Evolutionary conservation across 257 asterid species (phyloP), one percentile per base, ranked within the genome.

Genomic region (Vinca minor): DNA sequence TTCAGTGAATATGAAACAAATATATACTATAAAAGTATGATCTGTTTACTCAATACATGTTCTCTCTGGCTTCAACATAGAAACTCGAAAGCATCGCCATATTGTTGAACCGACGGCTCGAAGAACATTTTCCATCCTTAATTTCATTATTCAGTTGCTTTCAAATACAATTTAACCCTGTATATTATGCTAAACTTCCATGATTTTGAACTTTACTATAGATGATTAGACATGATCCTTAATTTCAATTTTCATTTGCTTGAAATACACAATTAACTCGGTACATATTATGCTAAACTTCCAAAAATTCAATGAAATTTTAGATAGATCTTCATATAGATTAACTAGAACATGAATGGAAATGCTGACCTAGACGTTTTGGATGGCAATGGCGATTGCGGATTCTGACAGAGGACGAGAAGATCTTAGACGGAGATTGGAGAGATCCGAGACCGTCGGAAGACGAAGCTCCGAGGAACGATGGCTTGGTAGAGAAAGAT

Each of bases 351-450:
- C 9, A 44, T 8, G 9, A n/a, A n/a, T 42, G 42, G 29, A 10
- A 29, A 20, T 3, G 57, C 73, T 28, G 60, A 88, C 96, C 87
- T 72, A 92, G 76, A 71, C 95, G 92, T 64, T 69, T 86, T 75
- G 75, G 65, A 44, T 66, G 85, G 57, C 81, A 73, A 61, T 80
- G 83, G 63, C 88, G 88, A 76, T 80, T 59, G 12, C 82, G 88
- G 26, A 85, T 57, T 39, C 72, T 89, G 61, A 86, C 69, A 70
- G 66, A 59, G 36, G 78, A 78, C 39, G 78, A 68, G 50, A 76
- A 71, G 56, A 72, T 81, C 64, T 70, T 23, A 55, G 83, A 61
- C 65, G 79, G 61, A 49, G 85, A 77, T 3, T 77, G 87, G 53
- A 83, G 72, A 54, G 89, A 85, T 69, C 93, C 85, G 65, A 87